Conservation (phyloP, 2,329 filamentous ascomycete genomes). For the Diaporthe australafricana region DNA sequence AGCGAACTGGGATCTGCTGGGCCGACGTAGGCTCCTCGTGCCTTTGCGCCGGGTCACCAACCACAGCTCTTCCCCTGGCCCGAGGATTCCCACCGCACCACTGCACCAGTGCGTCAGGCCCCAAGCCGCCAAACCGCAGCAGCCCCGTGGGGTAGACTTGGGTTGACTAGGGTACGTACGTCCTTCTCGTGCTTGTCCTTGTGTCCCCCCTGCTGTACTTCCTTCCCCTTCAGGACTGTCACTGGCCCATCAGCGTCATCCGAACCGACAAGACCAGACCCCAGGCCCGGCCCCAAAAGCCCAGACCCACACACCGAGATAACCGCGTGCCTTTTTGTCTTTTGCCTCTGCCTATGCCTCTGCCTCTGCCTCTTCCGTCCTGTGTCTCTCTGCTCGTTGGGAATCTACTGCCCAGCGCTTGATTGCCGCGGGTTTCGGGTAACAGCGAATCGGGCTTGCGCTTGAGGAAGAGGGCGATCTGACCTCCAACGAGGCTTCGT, state of each 20-base stretch:
- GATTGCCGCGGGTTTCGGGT: conserved; percentile 15
- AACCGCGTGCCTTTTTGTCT: not conserved
- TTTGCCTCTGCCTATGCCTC: too few relatives aligned
- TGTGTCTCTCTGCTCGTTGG: not conserved
- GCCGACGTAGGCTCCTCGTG: conserved; percentile 5
- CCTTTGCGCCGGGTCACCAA: conserved; percentile 38
- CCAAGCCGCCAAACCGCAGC: conserved; percentile 7
- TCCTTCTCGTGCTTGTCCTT: not conserved
- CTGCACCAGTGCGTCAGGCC: conserved; percentile 16
- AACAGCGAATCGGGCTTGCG: conserved; percentile 12
- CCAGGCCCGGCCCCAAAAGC: not conserved
- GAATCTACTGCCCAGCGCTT: not conserved
- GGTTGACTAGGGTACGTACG: not conserved
- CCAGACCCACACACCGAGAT: not conserved
- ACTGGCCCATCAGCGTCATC: conserved; percentile 12
- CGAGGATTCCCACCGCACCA: conserved; percentile 24
- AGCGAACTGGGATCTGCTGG: not conserved
- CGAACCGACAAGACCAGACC: conserved; percentile 8
- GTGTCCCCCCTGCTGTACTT: not conserved
- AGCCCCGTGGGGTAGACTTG: conserved; percentile 17
- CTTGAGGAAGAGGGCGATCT: not conserved
- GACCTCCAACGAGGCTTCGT: not conserved
- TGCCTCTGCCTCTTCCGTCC: not conserved
- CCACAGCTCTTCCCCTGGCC: conserved; percentile 35
- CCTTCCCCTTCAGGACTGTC: conserved; percentile 1